phyloP scores from a whole-genome alignment of 2,329 filamentous ascomycete species.

The Byssochlamys sp. region DNA sequence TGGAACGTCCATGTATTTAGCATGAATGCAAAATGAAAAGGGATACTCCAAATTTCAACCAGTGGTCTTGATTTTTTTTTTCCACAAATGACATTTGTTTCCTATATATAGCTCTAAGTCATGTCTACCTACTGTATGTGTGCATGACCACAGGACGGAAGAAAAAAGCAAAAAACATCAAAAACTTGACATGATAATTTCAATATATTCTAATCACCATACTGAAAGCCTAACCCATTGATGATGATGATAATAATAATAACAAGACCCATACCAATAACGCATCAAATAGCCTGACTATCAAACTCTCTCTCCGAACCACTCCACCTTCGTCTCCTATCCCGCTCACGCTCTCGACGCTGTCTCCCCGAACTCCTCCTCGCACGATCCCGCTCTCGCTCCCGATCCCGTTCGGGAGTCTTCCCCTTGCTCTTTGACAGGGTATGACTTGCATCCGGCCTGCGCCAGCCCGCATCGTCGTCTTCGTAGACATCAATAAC shows the following conservation, averaged over 20 bases:
- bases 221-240: background rate
- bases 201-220: background rate
- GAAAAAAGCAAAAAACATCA: background rate
- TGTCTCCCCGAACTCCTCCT: slow-evolving; percentile 1
- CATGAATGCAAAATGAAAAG: background rate
- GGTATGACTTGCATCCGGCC: slow-evolving; percentile 4
- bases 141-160: background rate
- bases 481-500: slow-evolving; percentile 15
- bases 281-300: background rate
- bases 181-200: background rate
- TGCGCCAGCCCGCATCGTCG: slow-evolving; percentile 15
- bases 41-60: background rate
- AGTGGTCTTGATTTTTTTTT: background rate
- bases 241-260: background rate
- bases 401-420: slow-evolving; percentile 8
- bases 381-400: slow-evolving; percentile 5
- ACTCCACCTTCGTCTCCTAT: slow-evolving; percentile 14
- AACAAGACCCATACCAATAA: background rate
- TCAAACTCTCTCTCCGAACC: slow-evolving; percentile 8
- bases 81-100: background rate
- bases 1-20: background rate
- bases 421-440: slow-evolving; percentile 2
- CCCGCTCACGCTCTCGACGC: slow-evolving; percentile 10
- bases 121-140: background rate
- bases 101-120: background rate